Evolutionary conservation across 163 green algal species (phyloP), one percentile per base, ranked within the genome.

Genomic region (Chloroidium sp.): DNA sequence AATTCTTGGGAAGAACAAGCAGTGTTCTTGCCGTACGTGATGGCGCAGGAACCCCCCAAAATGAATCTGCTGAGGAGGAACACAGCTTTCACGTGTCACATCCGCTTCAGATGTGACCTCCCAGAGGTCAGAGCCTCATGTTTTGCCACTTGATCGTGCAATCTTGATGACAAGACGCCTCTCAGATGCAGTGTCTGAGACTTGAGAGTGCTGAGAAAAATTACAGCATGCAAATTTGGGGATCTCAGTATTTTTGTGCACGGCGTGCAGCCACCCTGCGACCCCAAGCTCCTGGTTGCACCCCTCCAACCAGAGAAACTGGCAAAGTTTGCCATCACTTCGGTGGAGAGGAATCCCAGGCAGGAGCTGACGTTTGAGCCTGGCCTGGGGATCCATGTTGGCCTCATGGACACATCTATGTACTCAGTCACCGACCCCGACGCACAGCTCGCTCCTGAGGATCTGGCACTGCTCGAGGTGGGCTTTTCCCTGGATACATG

Each of bases 131-230:
- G 64, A 72, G 64, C 64, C 64, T 6, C 64, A 6, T 72, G 64
- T 72, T 6, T 36, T 36, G 36, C 36, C 36, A 36, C 36, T 36
- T 36, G 36, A 36, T 36, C 36, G 36, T 36, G 36, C 36, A 36
- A 36, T 36, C 67, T 72, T 6, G 10, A 72, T 6, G 67, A 72
- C 0, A 88, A 95, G 8, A 95, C 92, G 1, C 87, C 91, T 0
- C 97, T 97, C 82, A 77, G 93, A 1, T 94, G 90, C 78, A 91
- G 91, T 78, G 87, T 97, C 97, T 97, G 80, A 90, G 85, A 14
- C 95, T 95, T 74, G 90, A 95, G 78, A 80, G 96, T 64, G 92
- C 93, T 57, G 92, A 96, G 89, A 89, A 92, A 69, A 61, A 83
- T 12, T 36, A 12, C 8, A 13, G 6, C 3, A 57, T 58, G 13